Evolutionary conservation across 75 land plant genomes (phyloP), one percentile per base, ranked within the genome.

Genomic region (Sequoiadendron giganteum): DNA sequence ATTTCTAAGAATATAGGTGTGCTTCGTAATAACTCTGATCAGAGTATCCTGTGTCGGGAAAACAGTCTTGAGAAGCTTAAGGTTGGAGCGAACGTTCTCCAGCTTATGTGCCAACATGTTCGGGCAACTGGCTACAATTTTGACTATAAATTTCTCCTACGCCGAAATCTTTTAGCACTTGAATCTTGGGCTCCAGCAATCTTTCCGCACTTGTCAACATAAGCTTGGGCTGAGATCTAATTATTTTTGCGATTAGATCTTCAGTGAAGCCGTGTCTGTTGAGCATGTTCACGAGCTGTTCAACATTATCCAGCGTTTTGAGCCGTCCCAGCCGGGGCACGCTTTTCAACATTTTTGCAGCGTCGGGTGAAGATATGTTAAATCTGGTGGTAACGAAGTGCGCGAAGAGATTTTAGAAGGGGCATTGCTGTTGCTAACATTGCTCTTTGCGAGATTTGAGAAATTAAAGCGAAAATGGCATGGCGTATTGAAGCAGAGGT

Each of bases 1-100:
- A 85, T 90, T 88, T 2, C 16, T 90, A 10, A 92, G 86, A 32
- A 92, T 75, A 3, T 86, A 88, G 9, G 93, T 91, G 48, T 87
- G 88, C 0, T 87, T 68, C 28, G 73, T 52, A 47, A 92, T 87
- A 77, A 72, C 85, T 77, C 49, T 86, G 40, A 58, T 15, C 19
- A 88, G 84, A 30, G 73, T 0, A 38, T 88, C 88, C 18, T 25
- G 42, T 3, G 91, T 85, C 3, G 2, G 54, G 54, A 52, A 52
- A 11, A 52, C 14, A 10, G 54, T 11, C 54, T 52, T 52, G 15
- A 52, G 15, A 11, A 52, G 15, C 15, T 52, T 10, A 52, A 52
- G 1, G 13, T 11, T 10, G 54, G 14, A 13, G 15, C 15, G 15
- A 14, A 52, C 1, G 13, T 11, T 1, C 15, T 52, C 54, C 15